A percentile compares a stretch with the other conserved stretches of the same genome.
Evolutionary conservation across 169 alveolate species (phyloP).

Genomic region (Cryptosporidium baileyi): DNA sequence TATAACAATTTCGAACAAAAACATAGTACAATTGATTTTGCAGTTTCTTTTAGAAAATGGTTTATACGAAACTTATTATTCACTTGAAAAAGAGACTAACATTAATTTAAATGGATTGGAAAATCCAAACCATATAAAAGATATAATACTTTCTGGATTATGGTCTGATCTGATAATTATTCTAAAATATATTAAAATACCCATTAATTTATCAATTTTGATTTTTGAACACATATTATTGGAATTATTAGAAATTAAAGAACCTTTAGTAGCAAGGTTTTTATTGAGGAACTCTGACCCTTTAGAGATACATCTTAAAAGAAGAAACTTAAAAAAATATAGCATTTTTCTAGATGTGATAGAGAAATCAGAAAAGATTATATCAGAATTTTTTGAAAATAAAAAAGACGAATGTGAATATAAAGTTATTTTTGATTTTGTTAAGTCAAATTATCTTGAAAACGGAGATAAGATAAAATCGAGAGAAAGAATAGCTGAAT

Average conservation of each 20-base stretch:
- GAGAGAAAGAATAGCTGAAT: neutral
- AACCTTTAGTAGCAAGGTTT: slow-evolving; percentile 37
- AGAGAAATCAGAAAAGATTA: slow-evolving; percentile 4
- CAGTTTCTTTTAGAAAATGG: slow-evolving; percentile 65
- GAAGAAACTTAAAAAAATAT: neutral
- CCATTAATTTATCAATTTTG: neutral
- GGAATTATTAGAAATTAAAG: slow-evolving; percentile 33
- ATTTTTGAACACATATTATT: slow-evolving; percentile 38
- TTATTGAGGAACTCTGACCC: slow-evolving; percentile 6
- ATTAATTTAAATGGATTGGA: slow-evolving; percentile 24
- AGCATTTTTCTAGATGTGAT: neutral
- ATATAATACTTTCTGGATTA: neutral
- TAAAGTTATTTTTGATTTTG: neutral
- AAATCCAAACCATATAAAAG: neutral
- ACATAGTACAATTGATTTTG: slow-evolving; percentile 6
- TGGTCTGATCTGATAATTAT: slow-evolving; percentile 25
- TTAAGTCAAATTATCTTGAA: slow-evolving; percentile 11
- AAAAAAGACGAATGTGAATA: neutral
- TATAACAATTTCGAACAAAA: slow-evolving; percentile 2
- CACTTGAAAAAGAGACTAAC: slow-evolving; percentile 5
- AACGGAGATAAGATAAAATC: slow-evolving; percentile 14
- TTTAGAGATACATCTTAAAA: neutral
- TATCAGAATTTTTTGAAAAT: neutral
- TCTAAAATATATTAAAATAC: slow-evolving; percentile 9
- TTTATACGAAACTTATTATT: neutral